Evolutionary conservation across 306 rosid species (phyloP), one percentile per base, ranked within the genome.

Genomic region (Begonia peltatifolia): DNA sequence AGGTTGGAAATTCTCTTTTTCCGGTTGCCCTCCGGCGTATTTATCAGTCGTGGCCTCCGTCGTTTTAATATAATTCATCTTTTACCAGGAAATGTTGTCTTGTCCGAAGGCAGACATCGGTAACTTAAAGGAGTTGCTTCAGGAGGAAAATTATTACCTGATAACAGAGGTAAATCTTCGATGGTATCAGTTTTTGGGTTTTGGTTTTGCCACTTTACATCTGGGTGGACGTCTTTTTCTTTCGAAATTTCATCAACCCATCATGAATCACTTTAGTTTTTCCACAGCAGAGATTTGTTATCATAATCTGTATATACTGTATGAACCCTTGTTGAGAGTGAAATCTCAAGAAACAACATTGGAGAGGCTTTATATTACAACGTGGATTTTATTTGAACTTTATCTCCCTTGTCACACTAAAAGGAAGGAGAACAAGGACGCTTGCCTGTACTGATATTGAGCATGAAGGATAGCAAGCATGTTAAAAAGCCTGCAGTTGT

Each of bases 351-450:
- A n/a, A n/a, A n/a, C 18, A 17, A 17, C 18, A 17, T 17, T 17
- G 1, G 18, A 17, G 18, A 17, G 18, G 18, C 18, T 17, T 17
- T 17, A 17, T 17, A 17, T 17, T 17, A 17, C 18, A 17, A 17
- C 18, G 18, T 17, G 18, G 18, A 17, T 17, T 17, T 17, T 17
- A 17, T 17, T 17, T 17, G 18, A 17, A 17, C 18, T 52, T 47
- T 55, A 42, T 22, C 10, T 51, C 47, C 44, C 15, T 57, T 25
- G 6, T 25, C 36, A 25, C 36, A 25, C 60, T 63, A 51, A 18
- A 52, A 86, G 95, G 86, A 69, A 68, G 99, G 92, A 68, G 95
- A 83, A 62, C 99, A 90, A 72, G 95, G 95, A 68, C 73, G 75
- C 52, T 64, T 90, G 38, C 95, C 95, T n/a, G 9, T 86, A 54